phyloP scores from a whole-genome alignment of 2,329 filamentous ascomycete genomes.

The Ophiostoma himal-ulmi region DNA sequence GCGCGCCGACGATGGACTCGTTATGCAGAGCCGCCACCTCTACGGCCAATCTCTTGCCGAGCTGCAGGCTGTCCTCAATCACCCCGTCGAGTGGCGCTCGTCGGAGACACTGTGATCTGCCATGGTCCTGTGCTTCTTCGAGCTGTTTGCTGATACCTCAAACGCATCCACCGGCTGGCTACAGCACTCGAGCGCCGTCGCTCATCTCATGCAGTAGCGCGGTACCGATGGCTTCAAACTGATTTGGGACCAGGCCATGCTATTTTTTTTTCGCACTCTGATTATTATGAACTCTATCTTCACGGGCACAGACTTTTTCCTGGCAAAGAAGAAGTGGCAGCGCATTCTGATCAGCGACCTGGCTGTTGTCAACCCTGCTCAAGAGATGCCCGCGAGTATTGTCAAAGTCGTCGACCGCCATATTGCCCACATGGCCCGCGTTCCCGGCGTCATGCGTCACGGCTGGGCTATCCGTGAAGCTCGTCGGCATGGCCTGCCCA shows the following conservation, averaged over 20 bases:
- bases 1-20: conserved; percentile 29
- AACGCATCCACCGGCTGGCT: conserved; percentile 35
- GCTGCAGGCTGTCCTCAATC: conserved; percentile 36
- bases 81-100: conserved; percentile 36
- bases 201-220: conserved; percentile 37
- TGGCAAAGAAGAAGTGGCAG: conserved; percentile 1
- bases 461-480: neutral
- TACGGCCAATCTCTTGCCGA: conserved; percentile 36
- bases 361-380: neutral
- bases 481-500: conserved; percentile 29
- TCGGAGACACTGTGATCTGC: conserved; percentile 30
- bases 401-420: neutral
- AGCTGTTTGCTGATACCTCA: conserved; percentile 41
- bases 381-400: neutral
- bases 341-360: neutral
- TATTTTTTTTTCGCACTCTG: neutral
- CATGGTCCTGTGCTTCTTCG: conserved; percentile 38
- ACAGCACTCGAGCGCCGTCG: conserved; percentile 37
- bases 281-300: neutral
- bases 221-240: conserved; percentile 32
- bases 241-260: neutral
- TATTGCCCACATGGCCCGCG: neutral
- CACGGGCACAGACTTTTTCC: neutral
- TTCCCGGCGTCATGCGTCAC: neutral
- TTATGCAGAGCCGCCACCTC: conserved; percentile 36